Conservation (phyloP, 805 yeast species). For the Lachancea quebecensis region DNA sequence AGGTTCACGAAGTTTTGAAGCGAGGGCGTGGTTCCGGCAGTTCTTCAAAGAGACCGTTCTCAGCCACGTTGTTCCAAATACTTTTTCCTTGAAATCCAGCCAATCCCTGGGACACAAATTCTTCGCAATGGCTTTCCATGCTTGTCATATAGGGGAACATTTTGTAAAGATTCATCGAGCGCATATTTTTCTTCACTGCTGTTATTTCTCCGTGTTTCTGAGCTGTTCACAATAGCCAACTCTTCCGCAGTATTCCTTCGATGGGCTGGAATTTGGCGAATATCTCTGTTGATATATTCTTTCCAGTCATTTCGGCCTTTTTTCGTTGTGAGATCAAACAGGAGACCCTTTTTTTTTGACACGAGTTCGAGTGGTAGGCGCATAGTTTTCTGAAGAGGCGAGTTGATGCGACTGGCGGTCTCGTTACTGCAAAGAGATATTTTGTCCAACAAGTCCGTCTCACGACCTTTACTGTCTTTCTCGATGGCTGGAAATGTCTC, state of each 20-base stretch:
- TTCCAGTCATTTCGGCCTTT: constrained; percentile 10
- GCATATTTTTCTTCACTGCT: background rate
- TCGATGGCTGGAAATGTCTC: too few relatives aligned
- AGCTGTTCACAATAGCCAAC: background rate
- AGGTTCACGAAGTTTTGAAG: constrained; percentile 6
- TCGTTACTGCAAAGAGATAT: background rate
- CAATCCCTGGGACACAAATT: constrained; percentile 41
- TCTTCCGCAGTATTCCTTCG: background rate
- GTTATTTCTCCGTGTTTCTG: background rate
- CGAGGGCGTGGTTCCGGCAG: too few relatives aligned
- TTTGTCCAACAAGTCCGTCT: too few relatives aligned
- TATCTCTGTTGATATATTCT: constrained; percentile 5
- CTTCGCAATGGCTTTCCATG: constrained; percentile 39
- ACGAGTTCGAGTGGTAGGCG: constrained; percentile 7
- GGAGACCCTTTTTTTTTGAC: constrained; percentile 3
- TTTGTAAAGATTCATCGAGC: background rate
- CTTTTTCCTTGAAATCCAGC: constrained; percentile 41
- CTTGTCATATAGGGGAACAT: constrained; percentile 22
- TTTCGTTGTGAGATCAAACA: constrained; percentile 11
- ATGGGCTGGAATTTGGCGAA: background rate
- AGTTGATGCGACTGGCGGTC: background rate
- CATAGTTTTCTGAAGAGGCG: background rate
- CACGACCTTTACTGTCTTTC: too few relatives aligned
- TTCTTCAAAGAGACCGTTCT: background rate
- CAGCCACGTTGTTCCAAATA: constrained; percentile 5